Base-by-base conservation (phyloP, 164 flowering plant genomes). In the Magnolia kwangsiensis region DNA sequence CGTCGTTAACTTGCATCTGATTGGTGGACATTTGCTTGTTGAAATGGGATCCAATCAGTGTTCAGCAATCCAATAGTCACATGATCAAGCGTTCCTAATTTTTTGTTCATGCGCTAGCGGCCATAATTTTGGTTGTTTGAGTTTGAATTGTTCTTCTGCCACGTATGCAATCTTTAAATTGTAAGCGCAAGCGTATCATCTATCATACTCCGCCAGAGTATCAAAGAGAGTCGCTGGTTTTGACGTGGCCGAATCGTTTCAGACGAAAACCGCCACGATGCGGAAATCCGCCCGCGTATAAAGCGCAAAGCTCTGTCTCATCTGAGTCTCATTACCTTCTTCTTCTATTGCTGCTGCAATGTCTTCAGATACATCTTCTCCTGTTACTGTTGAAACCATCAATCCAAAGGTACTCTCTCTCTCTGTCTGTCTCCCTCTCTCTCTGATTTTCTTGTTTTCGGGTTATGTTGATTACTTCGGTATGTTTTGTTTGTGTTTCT, bases 401-500 rank as follows among this genome's bases (percentile, higher is more conserved):
- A 93, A 93, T 27, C 97, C 97, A 7, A 93, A 90, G 94, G 97
- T 27, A 16, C 18, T 5, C 61, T 21, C 69, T 69, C 55, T 24
- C 7, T 70, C 13, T 49, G 51, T 45, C 20, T 18, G 6, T 27
- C 29, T 27, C 29, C 29, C 29, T 27, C 29, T 27, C 29, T 70
- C 4, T 49, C 23, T 71, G 21, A 37, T 37, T 13, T 19, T 5
- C 49, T 29, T 50, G 10, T 77, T n/a, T 27, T 27, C 58, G 2
- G 1, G 13, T 50, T 37, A 29, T 51, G 63, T 63, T 63, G 71
- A 21, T 20, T 50, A 58, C 29, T 31, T 59, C 71, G 59, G 51
- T 16, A 20, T 59, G 19, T 18, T 16, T 49, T 8, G 13, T 63
- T 16, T 65, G 4, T 65, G 29, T 65, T 65, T 67, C 45, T 67